phyloP scores from a whole-genome alignment of 2,329 filamentous ascomycete species.

The Ceratocystis lukuohia region DNA sequence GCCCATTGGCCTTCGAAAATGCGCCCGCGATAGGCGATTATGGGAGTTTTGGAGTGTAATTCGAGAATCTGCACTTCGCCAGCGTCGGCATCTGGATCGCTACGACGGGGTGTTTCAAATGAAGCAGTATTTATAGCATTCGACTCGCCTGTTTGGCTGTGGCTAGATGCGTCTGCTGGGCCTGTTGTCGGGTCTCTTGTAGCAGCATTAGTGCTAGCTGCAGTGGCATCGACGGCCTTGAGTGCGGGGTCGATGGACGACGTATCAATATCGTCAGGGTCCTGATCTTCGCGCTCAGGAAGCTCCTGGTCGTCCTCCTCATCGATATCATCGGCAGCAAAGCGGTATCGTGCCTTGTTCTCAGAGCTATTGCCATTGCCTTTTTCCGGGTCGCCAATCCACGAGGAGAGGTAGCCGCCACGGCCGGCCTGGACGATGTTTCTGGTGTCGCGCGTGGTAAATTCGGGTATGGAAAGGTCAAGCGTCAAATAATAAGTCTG shows the following conservation, averaged over 20 bases:
- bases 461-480: slow-evolving; percentile 48
- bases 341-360: slow-evolving; percentile 18
- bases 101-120: background rate
- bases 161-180: slow-evolving; percentile 3
- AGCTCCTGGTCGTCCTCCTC: slow-evolving; percentile 25
- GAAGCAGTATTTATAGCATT: background rate
- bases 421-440: slow-evolving; percentile 19
- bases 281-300: slow-evolving; percentile 28
- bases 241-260: background rate
- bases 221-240: background rate
- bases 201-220: background rate
- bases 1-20: slow-evolving; percentile 73
- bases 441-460: slow-evolving; percentile 24
- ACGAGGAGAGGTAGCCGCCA: slow-evolving; percentile 24
- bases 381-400: slow-evolving; percentile 21
- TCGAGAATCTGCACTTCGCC: slow-evolving; percentile 65
- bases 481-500: slow-evolving; percentile 52
- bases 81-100: slow-evolving; percentile 6
- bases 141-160: no score
- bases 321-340: slow-evolving; percentile 23
- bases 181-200: background rate
- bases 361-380: background rate
- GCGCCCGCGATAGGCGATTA: slow-evolving; percentile 66
- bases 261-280: slow-evolving; percentile 19
- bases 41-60: slow-evolving; percentile 59